Base-by-base conservation (phyloP, 2,329 filamentous ascomycete genomes). In the Sordariomycetes sp. region DNA sequence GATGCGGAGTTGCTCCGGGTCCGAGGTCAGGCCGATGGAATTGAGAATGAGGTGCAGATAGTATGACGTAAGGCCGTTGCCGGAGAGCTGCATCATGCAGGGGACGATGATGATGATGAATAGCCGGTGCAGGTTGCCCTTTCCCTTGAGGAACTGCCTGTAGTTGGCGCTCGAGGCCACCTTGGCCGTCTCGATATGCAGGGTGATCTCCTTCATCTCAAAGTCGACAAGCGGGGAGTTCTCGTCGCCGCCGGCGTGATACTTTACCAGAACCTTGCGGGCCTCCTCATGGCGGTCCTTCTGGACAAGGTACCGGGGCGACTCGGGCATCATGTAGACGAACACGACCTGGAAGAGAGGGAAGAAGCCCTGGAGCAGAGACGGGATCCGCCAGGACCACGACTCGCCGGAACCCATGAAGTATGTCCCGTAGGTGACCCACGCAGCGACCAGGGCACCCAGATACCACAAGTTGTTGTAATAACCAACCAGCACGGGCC, bases 241-340 rank as follows among this genome's bases (percentile, higher is more conserved):
- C 35, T 59, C 60, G 57, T 76, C 69, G 6, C 73, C 74, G 59
- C 73, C 69, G 10, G 68, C 70, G 56, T 77, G 74, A 60, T 73
- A 75, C 45, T 70, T 71, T 22, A 67, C 67, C 0, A 75, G 60
- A 24, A 70, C 65, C 1, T 59, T 32, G 7, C 32, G 42, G 1
- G 60, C 58, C 32, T 59, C 54, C n/a, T 57, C 52, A 3, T 22
- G 25, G 10, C 39, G 42, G 3, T 53, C 56, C 3, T 58, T 52
- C 22, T 54, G 35, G 12, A 59, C 32, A 12, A 62, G 59, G 57
- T 58, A 62, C 36, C 59, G 17, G 5, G 66, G 66, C 0, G 63
- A 66, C 12, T 68, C 65, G 2, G 66, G 66, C 1, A 68, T 52
- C 12, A 57, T 57, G 54, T 61, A 68, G 7, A 67, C 54, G 1